These are phyloP conservation scores for Cercospora sp. DNA, from an alignment of 2,329 filamentous ascomycete genomes.

Conservation along the genomic window DNA sequence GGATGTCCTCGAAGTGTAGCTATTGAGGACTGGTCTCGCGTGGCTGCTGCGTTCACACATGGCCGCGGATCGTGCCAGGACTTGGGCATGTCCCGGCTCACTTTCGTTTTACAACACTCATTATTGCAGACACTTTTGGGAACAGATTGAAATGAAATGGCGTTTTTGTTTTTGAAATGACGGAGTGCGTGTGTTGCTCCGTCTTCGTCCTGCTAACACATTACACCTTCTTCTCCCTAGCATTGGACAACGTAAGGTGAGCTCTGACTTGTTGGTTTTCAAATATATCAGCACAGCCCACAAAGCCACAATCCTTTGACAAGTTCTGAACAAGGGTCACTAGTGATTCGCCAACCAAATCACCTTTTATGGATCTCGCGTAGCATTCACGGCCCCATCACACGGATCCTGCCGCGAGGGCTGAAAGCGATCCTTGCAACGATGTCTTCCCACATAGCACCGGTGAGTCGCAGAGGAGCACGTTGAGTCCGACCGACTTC, in stretches of 20 bases:
- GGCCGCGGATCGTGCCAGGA: not conserved
- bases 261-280: not conserved
- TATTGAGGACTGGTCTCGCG: not conserved
- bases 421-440: slow-evolving; percentile 4
- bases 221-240: not conserved
- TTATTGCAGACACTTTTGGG: slow-evolving; percentile 1
- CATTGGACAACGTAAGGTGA: not conserved
- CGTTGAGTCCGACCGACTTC: not conserved
- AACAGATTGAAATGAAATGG: slow-evolving; percentile 4
- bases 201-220: not conserved
- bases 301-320: slow-evolving; percentile 1
- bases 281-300: not conserved
- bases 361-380: slow-evolving; percentile 5
- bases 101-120: slow-evolving; percentile 4
- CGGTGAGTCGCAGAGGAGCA: not conserved
- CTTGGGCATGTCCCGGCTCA: not conserved
- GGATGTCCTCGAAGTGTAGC: not conserved
- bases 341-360: not conserved
- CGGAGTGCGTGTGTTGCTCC: not conserved
- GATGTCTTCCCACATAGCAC: not conserved
- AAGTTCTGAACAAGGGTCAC: not conserved
- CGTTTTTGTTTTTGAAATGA: slow-evolving; percentile 1
- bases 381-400: not conserved
- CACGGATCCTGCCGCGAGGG: not conserved
- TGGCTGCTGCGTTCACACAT: not conserved